Percentiles rank a stretch among this genome's conserved stretches.
Conservation (phyloP, 441 rosid species). For the Codiaeum variegatum region DNA sequence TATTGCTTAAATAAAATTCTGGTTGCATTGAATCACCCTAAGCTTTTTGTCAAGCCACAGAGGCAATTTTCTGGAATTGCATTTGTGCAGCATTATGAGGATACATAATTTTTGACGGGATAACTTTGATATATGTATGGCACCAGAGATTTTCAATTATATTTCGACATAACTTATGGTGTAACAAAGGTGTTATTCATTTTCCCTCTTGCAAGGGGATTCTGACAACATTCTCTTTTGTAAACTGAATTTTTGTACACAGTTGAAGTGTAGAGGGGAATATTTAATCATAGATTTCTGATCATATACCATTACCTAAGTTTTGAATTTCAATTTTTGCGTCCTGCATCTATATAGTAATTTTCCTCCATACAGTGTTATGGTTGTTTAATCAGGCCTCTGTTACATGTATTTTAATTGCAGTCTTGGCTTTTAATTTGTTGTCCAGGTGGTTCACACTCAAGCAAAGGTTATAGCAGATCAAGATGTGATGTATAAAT, state of each 20-base stretch:
- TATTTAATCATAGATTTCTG: neutral
- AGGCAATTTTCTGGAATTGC: neutral
- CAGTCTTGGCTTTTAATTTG: slow-evolving; percentile 4
- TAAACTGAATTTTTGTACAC: neutral
- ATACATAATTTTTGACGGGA: neutral
- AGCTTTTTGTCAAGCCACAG: neutral
- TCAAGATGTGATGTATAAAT: slow-evolving; percentile 91
- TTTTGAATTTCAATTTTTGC: neutral
- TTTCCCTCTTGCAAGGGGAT: neutral
- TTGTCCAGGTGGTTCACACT: slow-evolving; percentile 86
- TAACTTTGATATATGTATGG: neutral
- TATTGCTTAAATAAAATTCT: neutral
- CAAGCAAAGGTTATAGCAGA: slow-evolving; percentile 92
- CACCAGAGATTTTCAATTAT: neutral
- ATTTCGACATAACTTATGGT: neutral
- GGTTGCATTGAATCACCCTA: neutral
- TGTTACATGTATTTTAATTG: slow-evolving; percentile 8
- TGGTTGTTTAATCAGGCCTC: slow-evolving; percentile 6
- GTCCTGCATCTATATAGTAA: neutral
- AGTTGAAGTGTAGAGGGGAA: neutral
- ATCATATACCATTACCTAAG: neutral
- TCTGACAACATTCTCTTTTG: neutral
- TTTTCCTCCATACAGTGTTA: slow-evolving; percentile 1
- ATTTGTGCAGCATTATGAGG: neutral
- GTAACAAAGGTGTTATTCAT: neutral